Base-by-base conservation (phyloP, 495 filamentous ascomycete genomes). In the Podospora fimiseda region DNA sequence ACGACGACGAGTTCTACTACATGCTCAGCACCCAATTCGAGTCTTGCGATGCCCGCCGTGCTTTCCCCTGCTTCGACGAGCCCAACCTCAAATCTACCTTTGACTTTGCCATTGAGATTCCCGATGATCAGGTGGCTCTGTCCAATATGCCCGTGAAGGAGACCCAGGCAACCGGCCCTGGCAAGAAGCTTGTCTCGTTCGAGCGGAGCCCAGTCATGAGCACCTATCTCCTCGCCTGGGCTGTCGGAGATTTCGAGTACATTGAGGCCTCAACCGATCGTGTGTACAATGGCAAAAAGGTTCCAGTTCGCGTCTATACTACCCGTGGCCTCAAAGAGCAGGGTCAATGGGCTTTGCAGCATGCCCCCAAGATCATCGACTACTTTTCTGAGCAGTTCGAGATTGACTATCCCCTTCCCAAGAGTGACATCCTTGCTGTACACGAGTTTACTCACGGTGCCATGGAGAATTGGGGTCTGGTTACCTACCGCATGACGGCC, bases 11-110 rank as follows among this genome's bases (percentile, higher is more conserved):
- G 39, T 85, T 84, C 64, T 80, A 92, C 71, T 89, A 90, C 71
- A 95, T 96, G 92, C 81, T 94, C 66, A 90, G 85, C 70, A 98
- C 93, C 38, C 93, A 98, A 70, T 97, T 98, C 61, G 93, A 98
- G 72, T 85, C 90, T 39, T 95, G 90, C 64, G 93, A 96, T 75
- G 93, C 93, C 39, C 83, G 93, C 48, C 76, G 90, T 58, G 91
- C 91, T 18, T 94, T 98, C 68, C 93, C 93, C 41, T 97, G 93
- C 74, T 97, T 97, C 60, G 93, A 98, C 65, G 93, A 98, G 73
- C 93, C 93, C 16, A 96, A 94, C 61, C 76, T 96, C 46, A 98
- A 98, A 71, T 89, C 93, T 20, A 88, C 89, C 7, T 97, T 95
- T 62, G 92, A 95, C 67, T 87, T 98, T 51, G 76, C 86, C 60